These are phyloP conservation scores for Gracilaria gracilis DNA, from an alignment of 23 red algal species.

Conservation along the genomic window DNA sequence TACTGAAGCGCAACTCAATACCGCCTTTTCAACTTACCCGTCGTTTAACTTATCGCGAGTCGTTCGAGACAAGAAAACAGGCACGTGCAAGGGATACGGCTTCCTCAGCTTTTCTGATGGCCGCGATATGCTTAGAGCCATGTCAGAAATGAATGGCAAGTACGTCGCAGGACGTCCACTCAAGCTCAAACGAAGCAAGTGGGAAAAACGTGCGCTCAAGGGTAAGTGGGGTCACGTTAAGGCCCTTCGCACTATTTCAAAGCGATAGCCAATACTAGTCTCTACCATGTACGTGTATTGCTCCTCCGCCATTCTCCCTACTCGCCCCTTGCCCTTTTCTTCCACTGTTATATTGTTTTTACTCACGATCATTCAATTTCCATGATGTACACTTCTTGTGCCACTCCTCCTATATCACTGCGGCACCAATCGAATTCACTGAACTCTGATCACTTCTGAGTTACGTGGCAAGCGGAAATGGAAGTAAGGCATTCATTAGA, in stretches of 20 bases:
- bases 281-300: conserved; percentile 8
- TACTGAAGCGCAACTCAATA: conserved; percentile 62
- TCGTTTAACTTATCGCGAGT: conserved; percentile 81
- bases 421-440: neutral
- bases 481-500: too few species aligned
- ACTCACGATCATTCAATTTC: neutral
- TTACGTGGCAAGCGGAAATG: too few species aligned
- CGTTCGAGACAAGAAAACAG: conserved; percentile 66
- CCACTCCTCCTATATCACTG: neutral
- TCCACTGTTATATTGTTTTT: neutral
- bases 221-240: conserved; percentile 72
- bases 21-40: conserved; percentile 67
- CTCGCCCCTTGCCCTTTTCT: neutral
- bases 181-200: conserved; percentile 81
- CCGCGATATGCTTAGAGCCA: conserved; percentile 73
- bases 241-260: conserved; percentile 49
- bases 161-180: conserved; percentile 84
- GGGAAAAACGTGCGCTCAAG: conserved; percentile 78
- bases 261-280: neutral
- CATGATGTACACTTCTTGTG: neutral
- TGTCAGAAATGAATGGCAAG: conserved; percentile 92
- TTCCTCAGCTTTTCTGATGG: conserved; percentile 82
- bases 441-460: neutral
- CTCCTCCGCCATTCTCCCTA: neutral
- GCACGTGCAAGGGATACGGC: conserved; percentile 80